Evolutionary conservation across 176 grass and related monocot genomes (phyloP).

Genomic region (barley (Hordeum vulgare)): DNA sequence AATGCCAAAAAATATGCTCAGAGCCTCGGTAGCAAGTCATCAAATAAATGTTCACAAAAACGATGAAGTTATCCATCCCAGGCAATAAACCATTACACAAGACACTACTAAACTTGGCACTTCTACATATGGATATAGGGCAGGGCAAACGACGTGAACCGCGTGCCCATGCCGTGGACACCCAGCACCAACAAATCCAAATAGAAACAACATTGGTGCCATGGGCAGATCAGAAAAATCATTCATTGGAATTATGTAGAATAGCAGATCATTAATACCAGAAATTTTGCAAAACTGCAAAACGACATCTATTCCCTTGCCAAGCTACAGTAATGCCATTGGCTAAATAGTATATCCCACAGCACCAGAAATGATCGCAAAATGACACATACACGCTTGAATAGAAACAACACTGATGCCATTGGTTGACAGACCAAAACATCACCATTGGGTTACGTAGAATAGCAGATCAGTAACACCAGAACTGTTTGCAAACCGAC

Average conservation of each 20-base stretch:
- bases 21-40: not conserved
- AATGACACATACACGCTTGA: not conserved
- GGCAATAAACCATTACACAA: not conserved
- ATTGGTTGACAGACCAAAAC: too few relatives aligned
- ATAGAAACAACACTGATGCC: not conserved
- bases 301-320: not conserved
- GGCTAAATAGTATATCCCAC: not conserved
- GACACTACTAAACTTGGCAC: not conserved
- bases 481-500: not conserved
- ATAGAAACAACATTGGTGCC: not conserved
- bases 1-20: not conserved
- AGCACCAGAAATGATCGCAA: not conserved
- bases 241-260: not conserved
- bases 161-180: not conserved
- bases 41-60: not conserved
- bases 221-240: not conserved
- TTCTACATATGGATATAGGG: not conserved
- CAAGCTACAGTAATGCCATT: not conserved
- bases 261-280: not conserved
- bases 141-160: not conserved
- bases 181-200: not conserved
- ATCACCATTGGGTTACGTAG: not conserved
- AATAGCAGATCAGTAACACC: not conserved
- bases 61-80: not conserved
- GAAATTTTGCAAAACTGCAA: not conserved